phyloP scores from a whole-genome alignment of 805 yeast species.

The Torulaspora franciscae region DNA sequence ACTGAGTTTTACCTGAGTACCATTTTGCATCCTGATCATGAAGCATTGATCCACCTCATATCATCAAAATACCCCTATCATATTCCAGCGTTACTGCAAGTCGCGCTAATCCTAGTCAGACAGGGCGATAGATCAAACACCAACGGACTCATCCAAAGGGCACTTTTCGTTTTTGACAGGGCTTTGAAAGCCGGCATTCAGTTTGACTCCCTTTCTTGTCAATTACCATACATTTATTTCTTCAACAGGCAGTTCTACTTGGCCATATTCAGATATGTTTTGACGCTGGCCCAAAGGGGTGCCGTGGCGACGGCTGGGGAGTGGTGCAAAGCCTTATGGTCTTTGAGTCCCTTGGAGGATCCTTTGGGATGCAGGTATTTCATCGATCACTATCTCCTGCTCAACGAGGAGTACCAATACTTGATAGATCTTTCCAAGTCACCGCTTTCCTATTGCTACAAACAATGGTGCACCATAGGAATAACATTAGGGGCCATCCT shows the following conservation, averaged over 20 bases:
- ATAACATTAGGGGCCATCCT: slow-evolving; percentile 60
- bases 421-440: slow-evolving; percentile 54
- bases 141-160: slow-evolving; percentile 69
- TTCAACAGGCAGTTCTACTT: slow-evolving; percentile 74
- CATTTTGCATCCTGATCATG: slow-evolving; percentile 74
- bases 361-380: slow-evolving; percentile 81
- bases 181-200: slow-evolving; percentile 57
- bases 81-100: slow-evolving; percentile 72
- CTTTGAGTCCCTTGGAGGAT: slow-evolving; percentile 72
- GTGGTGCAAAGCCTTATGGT: slow-evolving; percentile 64
- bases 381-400: slow-evolving; percentile 70
- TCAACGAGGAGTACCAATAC: slow-evolving; percentile 60
- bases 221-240: slow-evolving; percentile 71
- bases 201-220: slow-evolving; percentile 49
- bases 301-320: slow-evolving; percentile 72
- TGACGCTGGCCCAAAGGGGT: slow-evolving; percentile 67
- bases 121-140: slow-evolving; percentile 70
- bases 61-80: slow-evolving; percentile 66
- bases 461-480: slow-evolving; percentile 69
- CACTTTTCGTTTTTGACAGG: slow-evolving; percentile 75
- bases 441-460: slow-evolving; percentile 52
- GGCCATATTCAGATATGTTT: slow-evolving; percentile 66
- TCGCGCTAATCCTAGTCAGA: slow-evolving; percentile 64
- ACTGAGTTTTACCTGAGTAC: slow-evolving; percentile 58
- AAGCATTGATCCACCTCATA: slow-evolving; percentile 52